Evolutionary conservation across 495 filamentous ascomycete species (phyloP).

Genomic region (Podospora tetraspora): DNA sequence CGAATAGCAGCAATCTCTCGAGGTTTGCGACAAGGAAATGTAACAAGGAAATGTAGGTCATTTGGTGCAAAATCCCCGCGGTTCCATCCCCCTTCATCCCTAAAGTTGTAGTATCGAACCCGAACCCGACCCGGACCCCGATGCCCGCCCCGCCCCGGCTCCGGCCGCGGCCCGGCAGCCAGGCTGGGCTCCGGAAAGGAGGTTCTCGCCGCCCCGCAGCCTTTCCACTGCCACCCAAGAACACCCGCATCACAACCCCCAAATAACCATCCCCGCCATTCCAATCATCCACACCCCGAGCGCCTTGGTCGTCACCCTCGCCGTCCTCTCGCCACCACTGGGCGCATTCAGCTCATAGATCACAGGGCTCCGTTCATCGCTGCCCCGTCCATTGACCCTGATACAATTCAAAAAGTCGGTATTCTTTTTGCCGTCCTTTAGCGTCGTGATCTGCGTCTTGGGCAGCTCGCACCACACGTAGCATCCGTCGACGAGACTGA

Average conservation of each 20-base stretch:
- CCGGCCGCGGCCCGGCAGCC: not conserved
- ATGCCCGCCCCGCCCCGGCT: not conserved
- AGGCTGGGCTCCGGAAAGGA: too few species aligned
- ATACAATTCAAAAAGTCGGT: not conserved
- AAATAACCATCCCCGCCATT: not conserved
- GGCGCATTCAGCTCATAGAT: not conserved
- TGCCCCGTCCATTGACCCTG: not conserved
- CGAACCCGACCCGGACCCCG: not conserved
- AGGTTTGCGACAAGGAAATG: too few species aligned
- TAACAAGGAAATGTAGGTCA: too few species aligned
- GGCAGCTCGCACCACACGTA: conserved; percentile 4
- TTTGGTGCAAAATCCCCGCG: too few species aligned
- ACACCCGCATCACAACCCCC: not conserved
- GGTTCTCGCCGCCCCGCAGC: too few species aligned
- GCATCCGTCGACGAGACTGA: not conserved
- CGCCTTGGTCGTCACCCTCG: not conserved
- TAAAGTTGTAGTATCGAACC: not conserved
- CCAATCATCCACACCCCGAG: not conserved
- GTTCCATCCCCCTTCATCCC: too few species aligned
- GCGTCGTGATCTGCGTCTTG: not conserved
- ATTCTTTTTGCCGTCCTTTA: not conserved
- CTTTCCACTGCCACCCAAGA: too few species aligned
- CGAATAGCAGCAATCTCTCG: too few species aligned
- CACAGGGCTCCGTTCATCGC: not conserved
- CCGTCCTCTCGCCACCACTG: not conserved